Base-by-base conservation (phyloP, 2,329 filamentous ascomycete species). In the Trematosphaeria pertusa region DNA sequence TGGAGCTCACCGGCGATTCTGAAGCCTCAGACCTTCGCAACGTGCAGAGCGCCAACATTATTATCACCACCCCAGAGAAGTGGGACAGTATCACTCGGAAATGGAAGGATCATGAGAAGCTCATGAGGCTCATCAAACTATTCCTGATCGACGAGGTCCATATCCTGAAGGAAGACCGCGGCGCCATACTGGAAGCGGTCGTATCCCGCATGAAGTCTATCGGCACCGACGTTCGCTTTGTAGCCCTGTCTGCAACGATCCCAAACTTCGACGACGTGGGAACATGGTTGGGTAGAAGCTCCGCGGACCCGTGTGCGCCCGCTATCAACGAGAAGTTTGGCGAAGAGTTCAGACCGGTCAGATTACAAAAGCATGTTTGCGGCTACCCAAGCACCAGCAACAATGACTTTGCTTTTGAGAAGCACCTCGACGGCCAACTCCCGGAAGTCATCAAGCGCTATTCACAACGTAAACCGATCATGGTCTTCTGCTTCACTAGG, bases 91-190 rank as follows among this genome's bases (percentile, higher is more conserved):
- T 94, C 67, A 95, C 91, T 0, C 80, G 90, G 14, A 92, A 90
- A 64, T 95, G 91, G 91, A 85, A 86, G 58, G 90, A 95, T 58
- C 87, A 95, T 60, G 80, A 81, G 41, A 87, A 80, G 54, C 74
- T 95, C 14, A 83, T 95, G 71, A 82, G 87, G 48, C 78, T 92
- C 52, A 83, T 95, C 35, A 88, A 87, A 50, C 74, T 96, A 0
- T 90, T 94, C 52, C 79, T 96, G 15, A 91, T 96, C 45, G 90
- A 96, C 58, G 90, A 96, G 64, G 89, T 95, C 0, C 90, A 96
- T 57, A 91, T 94, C 26, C 78, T 96, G 42, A 93, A 91, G 60
- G 89, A 94, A 59, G 74, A 80, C 3, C 84, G 90, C 18, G 90
- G 90, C 12, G 88, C 90, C 10, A 92, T 87, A 0, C 78, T 96